phyloP scores from a whole-genome alignment of 768 basidiomycete genomes.

The Amanita muscaria region DNA sequence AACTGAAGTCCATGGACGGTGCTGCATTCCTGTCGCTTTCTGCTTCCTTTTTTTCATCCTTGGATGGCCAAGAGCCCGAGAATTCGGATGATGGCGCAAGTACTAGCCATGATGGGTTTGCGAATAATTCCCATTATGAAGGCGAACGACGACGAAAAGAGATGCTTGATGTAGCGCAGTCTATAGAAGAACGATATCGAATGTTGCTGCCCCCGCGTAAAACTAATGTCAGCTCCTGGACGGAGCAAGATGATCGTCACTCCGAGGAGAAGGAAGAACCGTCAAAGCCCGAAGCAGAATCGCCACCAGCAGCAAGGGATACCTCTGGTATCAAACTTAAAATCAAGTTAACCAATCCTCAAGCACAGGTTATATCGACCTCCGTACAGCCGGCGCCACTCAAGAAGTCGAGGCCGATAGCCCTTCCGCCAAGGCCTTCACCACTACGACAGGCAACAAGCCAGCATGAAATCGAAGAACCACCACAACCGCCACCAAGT shows the following conservation, averaged over 20 bases:
- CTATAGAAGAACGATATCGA: slow-evolving; percentile 65
- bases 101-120: slow-evolving; percentile 24
- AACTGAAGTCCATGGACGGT: slow-evolving; percentile 66
- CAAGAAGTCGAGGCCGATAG: slow-evolving; percentile 18
- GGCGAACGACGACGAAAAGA: slow-evolving; percentile 67
- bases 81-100: slow-evolving; percentile 18
- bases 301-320: background rate
- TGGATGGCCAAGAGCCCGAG: slow-evolving; percentile 17
- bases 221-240: background rate
- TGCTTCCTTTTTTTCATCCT: slow-evolving; percentile 45
- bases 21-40: slow-evolving; percentile 59
- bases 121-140: slow-evolving; percentile 39
- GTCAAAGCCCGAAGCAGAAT: background rate
- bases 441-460: slow-evolving; percentile 6
- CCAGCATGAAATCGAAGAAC: background rate
- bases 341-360: slow-evolving; percentile 4
- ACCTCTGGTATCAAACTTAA: slow-evolving; percentile 2
- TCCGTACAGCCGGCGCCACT: slow-evolving; percentile 14
- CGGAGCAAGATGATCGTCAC: slow-evolving; percentile 2
- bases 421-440: slow-evolving; percentile 13
- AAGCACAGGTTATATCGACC: slow-evolving; percentile 1
- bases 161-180: slow-evolving; percentile 63
- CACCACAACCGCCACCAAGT: background rate
- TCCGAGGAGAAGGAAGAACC: slow-evolving; percentile 6
- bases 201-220: slow-evolving; percentile 55